Evolutionary conservation across 495 filamentous ascomycete species (phyloP).

Genomic region (Hyphodiscus hymeniophilus): DNA sequence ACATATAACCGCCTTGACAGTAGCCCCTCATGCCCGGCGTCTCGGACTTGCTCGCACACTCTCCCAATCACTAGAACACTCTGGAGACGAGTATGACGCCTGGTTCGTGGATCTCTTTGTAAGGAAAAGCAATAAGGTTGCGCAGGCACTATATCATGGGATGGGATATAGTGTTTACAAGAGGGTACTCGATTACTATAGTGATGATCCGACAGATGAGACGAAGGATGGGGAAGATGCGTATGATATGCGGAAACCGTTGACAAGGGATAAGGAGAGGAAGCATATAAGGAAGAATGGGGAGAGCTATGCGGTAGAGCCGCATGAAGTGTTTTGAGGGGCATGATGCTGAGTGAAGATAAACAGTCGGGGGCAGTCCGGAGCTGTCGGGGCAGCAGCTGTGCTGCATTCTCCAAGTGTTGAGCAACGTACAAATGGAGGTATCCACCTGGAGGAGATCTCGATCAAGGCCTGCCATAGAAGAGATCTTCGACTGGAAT

Average conservation of each 20-base stretch:
- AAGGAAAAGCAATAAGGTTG: conserved; percentile 75
- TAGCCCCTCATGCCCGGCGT: conserved; percentile 77
- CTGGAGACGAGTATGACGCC: conserved; percentile 68
- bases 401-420: neutral
- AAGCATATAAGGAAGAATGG: conserved; percentile 77
- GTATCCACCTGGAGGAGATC: no score
- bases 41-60: conserved; percentile 77
- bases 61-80: conserved; percentile 67
- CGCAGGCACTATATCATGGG: conserved; percentile 77
- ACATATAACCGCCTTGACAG: conserved; percentile 92
- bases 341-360: neutral
- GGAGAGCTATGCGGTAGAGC: conserved; percentile 68
- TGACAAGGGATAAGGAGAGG: conserved; percentile 69
- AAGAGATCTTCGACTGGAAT: no score
- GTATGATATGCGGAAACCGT: conserved; percentile 91
- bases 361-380: neutral
- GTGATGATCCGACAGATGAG: conserved; percentile 54
- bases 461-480: no score
- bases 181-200: conserved; percentile 85
- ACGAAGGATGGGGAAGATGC: conserved; percentile 64
- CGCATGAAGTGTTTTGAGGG: conserved; percentile 73
- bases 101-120: conserved; percentile 98
- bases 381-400: neutral
- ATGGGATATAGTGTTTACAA: conserved; percentile 88
- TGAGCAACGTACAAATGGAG: no score